phyloP scores from a whole-genome alignment of 78 protist genomes.

The Chrysochromulina tobinii region DNA sequence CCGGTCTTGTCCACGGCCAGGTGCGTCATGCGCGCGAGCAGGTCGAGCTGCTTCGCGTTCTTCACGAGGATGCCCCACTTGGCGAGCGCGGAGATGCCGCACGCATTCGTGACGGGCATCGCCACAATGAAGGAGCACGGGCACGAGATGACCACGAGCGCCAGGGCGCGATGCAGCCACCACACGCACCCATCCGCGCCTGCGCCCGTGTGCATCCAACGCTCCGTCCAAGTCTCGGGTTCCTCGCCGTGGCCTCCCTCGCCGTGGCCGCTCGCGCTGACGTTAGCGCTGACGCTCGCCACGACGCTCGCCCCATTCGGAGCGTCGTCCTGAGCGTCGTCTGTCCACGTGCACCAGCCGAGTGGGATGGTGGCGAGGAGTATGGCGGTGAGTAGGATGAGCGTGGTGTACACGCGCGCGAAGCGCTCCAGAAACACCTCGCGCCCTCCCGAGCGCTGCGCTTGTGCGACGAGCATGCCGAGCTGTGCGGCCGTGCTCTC shows the following conservation, averaged over 20 bases:
- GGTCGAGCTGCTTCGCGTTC: neutral
- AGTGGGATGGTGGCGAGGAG: neutral
- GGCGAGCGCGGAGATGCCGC: neutral
- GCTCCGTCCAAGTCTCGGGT: neutral
- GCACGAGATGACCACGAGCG: neutral
- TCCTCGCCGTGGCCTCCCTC: neutral
- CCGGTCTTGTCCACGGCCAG: conserved; percentile 10
- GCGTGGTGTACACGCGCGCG: neutral
- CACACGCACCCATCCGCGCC: neutral
- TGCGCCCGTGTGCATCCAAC: too few relatives aligned
- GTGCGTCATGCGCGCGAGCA: neutral
- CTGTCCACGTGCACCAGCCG: neutral
- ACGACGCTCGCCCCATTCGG: too few relatives aligned
- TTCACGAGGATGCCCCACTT: conserved; percentile 9
- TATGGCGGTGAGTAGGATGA: neutral
- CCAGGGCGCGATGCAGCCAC: neutral
- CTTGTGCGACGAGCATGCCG: neutral
- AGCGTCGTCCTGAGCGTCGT: neutral
- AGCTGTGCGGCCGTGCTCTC: neutral
- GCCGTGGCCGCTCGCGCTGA: too few relatives aligned
- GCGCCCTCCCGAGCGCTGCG: neutral
- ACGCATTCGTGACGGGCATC: neutral
- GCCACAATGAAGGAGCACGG: conserved; percentile 8
- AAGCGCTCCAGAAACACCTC: conserved; percentile 2
- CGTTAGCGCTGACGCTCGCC: too few relatives aligned